phyloP scores from a whole-genome alignment of 257 asterid genomes.

The Solanum tarijense region DNA sequence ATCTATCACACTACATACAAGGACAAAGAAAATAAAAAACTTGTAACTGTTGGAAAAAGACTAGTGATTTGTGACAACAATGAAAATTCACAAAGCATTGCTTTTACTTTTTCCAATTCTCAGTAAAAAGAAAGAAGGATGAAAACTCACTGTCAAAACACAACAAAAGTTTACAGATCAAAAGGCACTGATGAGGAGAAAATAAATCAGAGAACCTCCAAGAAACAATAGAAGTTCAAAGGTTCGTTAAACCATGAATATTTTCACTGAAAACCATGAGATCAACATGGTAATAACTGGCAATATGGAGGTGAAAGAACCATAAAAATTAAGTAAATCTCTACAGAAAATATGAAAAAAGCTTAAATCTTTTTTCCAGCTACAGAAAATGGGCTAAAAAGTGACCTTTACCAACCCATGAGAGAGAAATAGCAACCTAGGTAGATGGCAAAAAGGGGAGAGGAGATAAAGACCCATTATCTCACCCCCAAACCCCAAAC shows the following conservation, averaged over 20 bases:
- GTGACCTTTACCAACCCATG: conserved; percentile 16
- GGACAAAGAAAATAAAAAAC: conserved; percentile 17
- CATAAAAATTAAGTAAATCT: background rate
- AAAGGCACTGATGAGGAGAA: background rate
- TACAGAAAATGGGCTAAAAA: conserved; percentile 7
- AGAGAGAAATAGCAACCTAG: background rate
- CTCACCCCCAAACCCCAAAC: background rate
- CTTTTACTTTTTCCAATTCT: conserved; percentile 10
- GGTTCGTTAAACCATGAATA: background rate
- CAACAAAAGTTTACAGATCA: background rate
- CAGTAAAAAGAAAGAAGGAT: background rate
- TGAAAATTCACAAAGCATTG: background rate
- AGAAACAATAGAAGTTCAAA: background rate
- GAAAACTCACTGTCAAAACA: background rate
- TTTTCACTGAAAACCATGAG: conserved; percentile 1
- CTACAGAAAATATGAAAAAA: background rate
- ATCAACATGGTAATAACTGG: background rate
- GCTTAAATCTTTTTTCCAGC: background rate
- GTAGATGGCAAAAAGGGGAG: background rate
- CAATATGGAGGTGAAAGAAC: background rate
- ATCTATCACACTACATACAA: conserved; percentile 29
- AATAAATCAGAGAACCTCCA: background rate
- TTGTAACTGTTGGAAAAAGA: conserved; percentile 25
- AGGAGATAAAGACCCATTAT: conserved; percentile 2
- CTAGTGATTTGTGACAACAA: conserved; percentile 19